Base-by-base conservation (phyloP, 2,329 filamentous ascomycete genomes). In the Microcera coccophila region DNA sequence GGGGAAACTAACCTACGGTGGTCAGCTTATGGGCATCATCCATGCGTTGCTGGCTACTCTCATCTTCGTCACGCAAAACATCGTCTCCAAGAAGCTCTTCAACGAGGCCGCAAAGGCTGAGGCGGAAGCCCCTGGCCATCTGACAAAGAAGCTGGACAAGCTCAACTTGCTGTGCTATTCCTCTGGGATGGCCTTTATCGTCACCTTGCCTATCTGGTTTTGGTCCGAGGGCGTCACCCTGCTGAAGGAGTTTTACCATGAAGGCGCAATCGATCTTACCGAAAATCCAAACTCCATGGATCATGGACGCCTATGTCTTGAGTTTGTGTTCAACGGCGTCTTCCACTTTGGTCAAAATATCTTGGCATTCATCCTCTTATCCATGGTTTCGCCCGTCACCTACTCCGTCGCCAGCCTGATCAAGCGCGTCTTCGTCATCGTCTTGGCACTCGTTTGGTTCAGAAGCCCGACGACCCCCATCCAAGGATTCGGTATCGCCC, bases 281-380 rank as follows among this genome's bases (percentile, higher is more conserved):
- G 63, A 71, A 32, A 69, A 68, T 18, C 81, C 84, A 24, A 75
- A 90, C 20, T 81, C 85, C 11, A 84, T 87, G 56, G 85, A 87
- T 51, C 84, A 90, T 46, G 88, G 85, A 19, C 81, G 87, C 3
- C 64, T 85, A 34, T 71, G 76, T 1, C 60, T 94, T n/a, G 93
- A 98, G 62, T 97, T 95, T 63, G 64, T 97, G 39, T 97, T 98
- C 75, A 98, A 98, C 64, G 93, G 93, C 42, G 84, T 89, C 4
- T 96, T 95, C 62, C 93, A 98, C 67, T 98, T 97, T 65, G 87
- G 82, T 14, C 93, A 98, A 61, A 96, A 95, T 61, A 94, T 98
- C 40, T 78, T 98, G 41, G 93, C 93, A 0, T 98, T 98, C 62
- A 75, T 95, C 17, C 75, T 98, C 5, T 74, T 98, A 5, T 95